Evolutionary conservation across 495 filamentous ascomycete genomes (phyloP), one percentile per base, ranked within the genome.

Genomic region (Xylaria longipes): DNA sequence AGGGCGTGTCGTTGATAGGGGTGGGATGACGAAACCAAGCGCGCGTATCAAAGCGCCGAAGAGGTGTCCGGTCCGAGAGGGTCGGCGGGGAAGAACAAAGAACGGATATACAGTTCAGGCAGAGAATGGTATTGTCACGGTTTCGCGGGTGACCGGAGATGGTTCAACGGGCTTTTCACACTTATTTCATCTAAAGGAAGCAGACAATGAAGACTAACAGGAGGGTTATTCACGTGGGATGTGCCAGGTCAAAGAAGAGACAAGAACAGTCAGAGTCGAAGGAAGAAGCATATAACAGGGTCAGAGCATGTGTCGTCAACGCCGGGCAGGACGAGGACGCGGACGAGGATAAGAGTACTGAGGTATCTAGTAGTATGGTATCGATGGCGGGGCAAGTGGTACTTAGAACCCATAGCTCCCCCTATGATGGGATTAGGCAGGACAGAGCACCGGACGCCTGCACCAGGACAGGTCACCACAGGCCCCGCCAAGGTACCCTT

Each of bases 41-140:
- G 52, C 39, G 31, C 37, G 70, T 65, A 63, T 33, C 69, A 48
- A 71, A 62, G 50, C 48, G 62, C 31, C 14, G 15, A 56, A 8
- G 31, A 37, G 29, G 54, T 37, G 57, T 60, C 63, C 63, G 63
- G 57, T 60, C 63, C 63, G 63, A 37, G 35, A 71, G 15, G 63
- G 64, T 67, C 54, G 52, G 62, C 70, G 63, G 63, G 63, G 70
- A 61, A 61, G 29, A 48, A 50, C 54, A 72, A 67, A 66, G 63
- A 58, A 70, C 12, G n/a, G 57, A 52, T 41, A 52, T 22, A 39
- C 41, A 70, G 54, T 58, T 58, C 39, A 70, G 68, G 57, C 68
- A 50, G 50, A 70, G 70, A 72, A 72, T 67, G 54, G 29, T 72
- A 67, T 66, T 72, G 65, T 72, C 57, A 67, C 39, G 63, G 45